Base-by-base conservation (phyloP, 352 stramenopile genomes). In the Phytopythium montanum region DNA sequence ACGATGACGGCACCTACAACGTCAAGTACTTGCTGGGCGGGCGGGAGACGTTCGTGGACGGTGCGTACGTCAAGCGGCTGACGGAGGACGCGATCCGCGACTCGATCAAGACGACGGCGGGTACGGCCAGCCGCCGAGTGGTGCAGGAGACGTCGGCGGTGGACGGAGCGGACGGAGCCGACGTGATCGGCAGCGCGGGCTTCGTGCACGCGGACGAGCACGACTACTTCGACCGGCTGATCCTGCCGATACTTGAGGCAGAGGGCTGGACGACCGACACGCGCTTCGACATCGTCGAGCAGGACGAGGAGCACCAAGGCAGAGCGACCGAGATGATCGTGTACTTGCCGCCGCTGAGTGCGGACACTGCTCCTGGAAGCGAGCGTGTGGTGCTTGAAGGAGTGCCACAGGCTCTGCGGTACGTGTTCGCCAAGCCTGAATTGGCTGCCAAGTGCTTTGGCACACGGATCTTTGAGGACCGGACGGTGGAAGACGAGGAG, bases 21-120 rank as follows among this genome's bases (percentile, higher is more conserved):
- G 72, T 95, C 59, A 95, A 95, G 70, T 95, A 93, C 62, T 61
- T 95, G 44, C 69, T 95, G 13, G 86, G 86, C 19, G 84, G 86
- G 0, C 75, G 69, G 19, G 86, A 95, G 64, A 93, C 92, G 64
- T 64, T 62, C 31, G 76, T 95, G 2, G 68, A 64, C 18, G 63
- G 72, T 0, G 66, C 73, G 41, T 94, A 87, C 59, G 78, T 95
- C 4, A 76, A 69, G 38, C 67, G 75, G 6, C 65, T 90, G 34
- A 94, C 84, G 1, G 86, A 95, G 28, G 72, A 82, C 41, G 80
- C 75, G 3, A 79, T 95, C 28, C 86, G 90, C 62, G 72, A 81
- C 45, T 92, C 84, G 12, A 79, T 95, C 7, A 85, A 87, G 56
- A 94, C 60, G 10, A 50, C 53, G 25, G 53, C 12, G 10, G 51